phyloP scores from a whole-genome alignment of 2,329 filamentous ascomycete genomes.

The Trichocomaceae sp. region DNA sequence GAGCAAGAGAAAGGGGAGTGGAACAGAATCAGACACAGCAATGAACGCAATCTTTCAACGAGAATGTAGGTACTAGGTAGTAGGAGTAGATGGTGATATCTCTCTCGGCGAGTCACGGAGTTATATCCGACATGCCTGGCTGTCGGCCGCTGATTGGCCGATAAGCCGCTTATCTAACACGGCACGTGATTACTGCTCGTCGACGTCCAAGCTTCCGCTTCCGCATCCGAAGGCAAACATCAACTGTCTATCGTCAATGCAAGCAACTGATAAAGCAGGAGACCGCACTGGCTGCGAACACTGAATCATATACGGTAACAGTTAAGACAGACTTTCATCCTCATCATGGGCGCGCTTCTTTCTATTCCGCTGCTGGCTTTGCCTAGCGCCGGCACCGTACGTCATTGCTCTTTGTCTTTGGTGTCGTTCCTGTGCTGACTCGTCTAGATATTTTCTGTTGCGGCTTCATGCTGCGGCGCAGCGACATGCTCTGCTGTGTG shows the following conservation, averaged over 20 bases:
- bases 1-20: background rate
- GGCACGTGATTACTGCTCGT: background rate
- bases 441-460: constrained; percentile 64
- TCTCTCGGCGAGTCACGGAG: background rate
- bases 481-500: constrained; percentile 95
- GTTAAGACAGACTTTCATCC: background rate
- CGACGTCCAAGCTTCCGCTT: background rate
- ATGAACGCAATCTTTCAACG: background rate
- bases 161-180: constrained; percentile 3
- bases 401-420: constrained; percentile 29
- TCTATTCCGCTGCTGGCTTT: constrained; percentile 84
- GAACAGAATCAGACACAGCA: background rate
- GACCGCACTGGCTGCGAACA: background rate
- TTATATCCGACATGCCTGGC: constrained; percentile 8
- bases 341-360: constrained; percentile 78
- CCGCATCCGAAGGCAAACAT: background rate
- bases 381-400: constrained; percentile 77
- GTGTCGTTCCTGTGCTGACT: constrained; percentile 9
- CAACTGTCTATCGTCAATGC: background rate
- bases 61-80: background rate
- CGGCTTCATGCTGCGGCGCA: constrained; percentile 88
- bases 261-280: background rate
- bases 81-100: background rate
- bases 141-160: background rate
- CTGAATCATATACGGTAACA: background rate